These are phyloP conservation scores for Tritrichomonas foetus DNA, from an alignment of 208 protist genomes.

Conservation along the genomic window DNA sequence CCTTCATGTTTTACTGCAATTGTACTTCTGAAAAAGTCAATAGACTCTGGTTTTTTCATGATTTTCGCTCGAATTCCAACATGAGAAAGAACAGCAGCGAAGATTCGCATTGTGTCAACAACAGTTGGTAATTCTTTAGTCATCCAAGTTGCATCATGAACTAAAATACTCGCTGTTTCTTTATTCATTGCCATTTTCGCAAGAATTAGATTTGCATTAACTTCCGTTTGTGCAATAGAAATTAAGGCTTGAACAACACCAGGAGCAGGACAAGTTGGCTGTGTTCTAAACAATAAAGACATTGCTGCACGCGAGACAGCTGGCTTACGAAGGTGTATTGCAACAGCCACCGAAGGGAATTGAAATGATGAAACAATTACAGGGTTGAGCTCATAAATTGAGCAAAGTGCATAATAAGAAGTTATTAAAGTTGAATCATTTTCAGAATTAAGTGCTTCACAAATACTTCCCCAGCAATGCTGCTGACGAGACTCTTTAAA, in stretches of 20 bases:
- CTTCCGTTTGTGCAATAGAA: background rate
- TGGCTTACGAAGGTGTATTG: no score
- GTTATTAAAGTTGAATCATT: no score
- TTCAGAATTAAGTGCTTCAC: background rate
- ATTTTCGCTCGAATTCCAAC: background rate
- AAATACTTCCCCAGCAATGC: background rate
- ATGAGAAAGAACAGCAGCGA: background rate
- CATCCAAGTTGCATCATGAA: background rate
- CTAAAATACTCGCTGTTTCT: background rate
- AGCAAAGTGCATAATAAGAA: no score
- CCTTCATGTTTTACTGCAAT: no score
- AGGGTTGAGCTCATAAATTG: no score
- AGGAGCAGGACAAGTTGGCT: no score
- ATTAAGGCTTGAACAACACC: background rate
- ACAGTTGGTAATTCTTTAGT: background rate
- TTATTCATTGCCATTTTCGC: background rate
- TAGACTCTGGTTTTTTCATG: background rate
- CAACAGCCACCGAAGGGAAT: no score
- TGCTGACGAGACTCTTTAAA: background rate
- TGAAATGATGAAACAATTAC: no score
- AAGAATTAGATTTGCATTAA: background rate
- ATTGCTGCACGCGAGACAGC: no score
- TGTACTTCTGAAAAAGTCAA: background rate
- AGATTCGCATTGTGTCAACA: conserved; percentile 4
- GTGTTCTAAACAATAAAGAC: no score